These are phyloP conservation scores for Trichoderma virens DNA, from an alignment of 495 filamentous ascomycete genomes.

Conservation along the genomic window DNA sequence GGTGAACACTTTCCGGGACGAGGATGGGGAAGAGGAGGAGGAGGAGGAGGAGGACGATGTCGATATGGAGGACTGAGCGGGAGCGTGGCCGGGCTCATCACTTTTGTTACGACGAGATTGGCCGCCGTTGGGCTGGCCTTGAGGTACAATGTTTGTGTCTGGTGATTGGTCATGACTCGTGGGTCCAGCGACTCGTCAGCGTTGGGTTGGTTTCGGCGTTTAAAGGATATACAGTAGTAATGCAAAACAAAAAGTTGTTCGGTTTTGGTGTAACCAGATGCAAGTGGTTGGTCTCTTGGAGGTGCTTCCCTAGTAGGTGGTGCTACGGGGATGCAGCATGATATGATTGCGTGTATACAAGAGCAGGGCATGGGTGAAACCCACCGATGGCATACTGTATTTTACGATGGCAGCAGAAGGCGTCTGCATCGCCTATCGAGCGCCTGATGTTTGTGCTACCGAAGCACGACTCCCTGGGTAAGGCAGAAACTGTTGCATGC, in stretches of 20 bases:
- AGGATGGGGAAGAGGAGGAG: constrained; percentile 15
- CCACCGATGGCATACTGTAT: background rate
- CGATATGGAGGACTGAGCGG: constrained; percentile 31
- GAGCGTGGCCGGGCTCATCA: constrained; percentile 18
- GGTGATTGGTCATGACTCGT: constrained; percentile 2
- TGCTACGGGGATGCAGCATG: background rate
- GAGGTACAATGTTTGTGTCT: background rate
- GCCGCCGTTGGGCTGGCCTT: constrained; percentile 1
- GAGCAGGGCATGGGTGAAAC: background rate
- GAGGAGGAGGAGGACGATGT: constrained; percentile 43
- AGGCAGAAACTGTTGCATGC: background rate
- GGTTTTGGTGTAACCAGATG: background rate
- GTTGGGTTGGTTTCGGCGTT: constrained; percentile 5
- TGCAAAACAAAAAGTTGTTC: background rate
- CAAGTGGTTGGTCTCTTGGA: background rate
- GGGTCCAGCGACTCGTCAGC: constrained; percentile 1
- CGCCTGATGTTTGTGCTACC: no score
- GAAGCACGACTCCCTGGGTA: no score
- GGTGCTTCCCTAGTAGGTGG: no score
- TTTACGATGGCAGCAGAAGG: no score
- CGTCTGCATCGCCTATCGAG: no score
- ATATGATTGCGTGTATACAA: background rate
- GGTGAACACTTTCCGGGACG: constrained; percentile 21
- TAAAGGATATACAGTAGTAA: constrained; percentile 4
- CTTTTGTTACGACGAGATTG: background rate